Percentiles rank a stretch among this genome's conserved stretches.
phyloP scores from a whole-genome alignment of 1,139 yeast species.

The Taiozyma onychis region DNA sequence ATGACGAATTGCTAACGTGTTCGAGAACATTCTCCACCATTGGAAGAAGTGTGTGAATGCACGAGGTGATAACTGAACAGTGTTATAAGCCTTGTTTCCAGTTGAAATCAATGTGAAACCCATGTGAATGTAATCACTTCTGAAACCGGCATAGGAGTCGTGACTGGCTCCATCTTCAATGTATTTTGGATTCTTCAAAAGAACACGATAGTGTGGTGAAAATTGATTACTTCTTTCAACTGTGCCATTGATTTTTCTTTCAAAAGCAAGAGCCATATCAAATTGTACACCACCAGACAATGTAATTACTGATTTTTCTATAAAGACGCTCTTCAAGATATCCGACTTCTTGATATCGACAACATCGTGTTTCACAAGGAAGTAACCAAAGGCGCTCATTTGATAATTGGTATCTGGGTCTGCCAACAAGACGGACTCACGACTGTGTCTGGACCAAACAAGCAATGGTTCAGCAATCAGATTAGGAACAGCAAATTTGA shows the following conservation, averaged over 20 bases:
- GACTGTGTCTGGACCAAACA: conserved; percentile 54
- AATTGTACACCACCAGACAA: conserved; percentile 58
- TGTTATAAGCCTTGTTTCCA: conserved; percentile 46
- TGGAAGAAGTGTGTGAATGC: conserved; percentile 60
- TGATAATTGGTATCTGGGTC: conserved; percentile 36
- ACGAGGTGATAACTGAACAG: conserved; percentile 71
- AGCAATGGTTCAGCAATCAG: conserved; percentile 52
- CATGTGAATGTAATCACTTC: conserved; percentile 77
- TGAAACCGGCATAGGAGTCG: conserved; percentile 75
- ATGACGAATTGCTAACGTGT: conserved; percentile 69
- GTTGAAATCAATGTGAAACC: conserved; percentile 62
- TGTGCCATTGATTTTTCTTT: conserved; percentile 33
- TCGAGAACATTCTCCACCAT: conserved; percentile 83
- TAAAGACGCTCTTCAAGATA: conserved; percentile 22
- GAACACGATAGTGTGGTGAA: conserved; percentile 66
- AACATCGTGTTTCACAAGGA: conserved; percentile 31
- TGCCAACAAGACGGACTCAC: conserved; percentile 40
- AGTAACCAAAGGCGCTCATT: conserved; percentile 47
- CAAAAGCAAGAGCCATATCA: conserved; percentile 53
- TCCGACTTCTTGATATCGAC: conserved; percentile 19
- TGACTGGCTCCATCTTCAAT: conserved; percentile 40
- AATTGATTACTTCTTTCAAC: conserved; percentile 46
- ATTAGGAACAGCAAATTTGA: conserved; percentile 67
- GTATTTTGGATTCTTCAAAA: conserved; percentile 57
- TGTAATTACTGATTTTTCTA: conserved; percentile 51